Base-by-base conservation (phyloP, 345 rosid genomes). In the Aquilaria sinensis region DNA sequence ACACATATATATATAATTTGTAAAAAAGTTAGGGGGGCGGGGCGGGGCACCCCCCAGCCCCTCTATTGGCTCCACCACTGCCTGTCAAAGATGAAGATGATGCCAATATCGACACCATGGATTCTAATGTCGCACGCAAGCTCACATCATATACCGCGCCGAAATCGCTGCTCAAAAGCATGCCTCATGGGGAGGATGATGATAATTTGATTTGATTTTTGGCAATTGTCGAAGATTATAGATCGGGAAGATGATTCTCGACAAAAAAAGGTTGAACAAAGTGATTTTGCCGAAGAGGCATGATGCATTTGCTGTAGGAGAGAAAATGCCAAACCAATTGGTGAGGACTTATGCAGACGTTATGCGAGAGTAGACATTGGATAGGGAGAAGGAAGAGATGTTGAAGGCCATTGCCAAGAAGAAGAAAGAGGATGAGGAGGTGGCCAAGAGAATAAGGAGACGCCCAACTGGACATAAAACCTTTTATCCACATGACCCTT, bases 201-300 rank as follows among this genome's bases (percentile, higher is more conserved):
- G 75, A 67, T 10, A 46, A 63, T 53, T 51, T 58, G 45, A 23
- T 56, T 66, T 5, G 99, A 95, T 58, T 85, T 81, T 57, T 79
- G 77, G 74, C 81, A 83, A 53, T 85, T 88, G 15, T 73, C 82
- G 53, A 81, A 62, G 72, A 95, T 95, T 73, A 79, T 88, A 12
- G 99, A 91, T 62, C 83, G 99, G 3, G 99, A 91, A 72, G 97
- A 87, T 77, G 97, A 87, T 10, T 95, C 91, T 61, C 62, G 97
- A 78, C 75, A 83, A 69, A 72, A 72, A 93, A 87, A 84, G 99
- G 72, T 63, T 95, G 70, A 80, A 89, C 56, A 77, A 92, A 31
- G 84, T 85, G 53, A 70, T 95, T 33, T 95, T 97, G n/a, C 99
- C 99, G 2, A 92, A 91, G 34, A 77, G 97, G 71, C 91, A 87